Evolutionary conservation across 495 filamentous ascomycete species (phyloP).

Genomic region (Eremomyces bilateralis): DNA sequence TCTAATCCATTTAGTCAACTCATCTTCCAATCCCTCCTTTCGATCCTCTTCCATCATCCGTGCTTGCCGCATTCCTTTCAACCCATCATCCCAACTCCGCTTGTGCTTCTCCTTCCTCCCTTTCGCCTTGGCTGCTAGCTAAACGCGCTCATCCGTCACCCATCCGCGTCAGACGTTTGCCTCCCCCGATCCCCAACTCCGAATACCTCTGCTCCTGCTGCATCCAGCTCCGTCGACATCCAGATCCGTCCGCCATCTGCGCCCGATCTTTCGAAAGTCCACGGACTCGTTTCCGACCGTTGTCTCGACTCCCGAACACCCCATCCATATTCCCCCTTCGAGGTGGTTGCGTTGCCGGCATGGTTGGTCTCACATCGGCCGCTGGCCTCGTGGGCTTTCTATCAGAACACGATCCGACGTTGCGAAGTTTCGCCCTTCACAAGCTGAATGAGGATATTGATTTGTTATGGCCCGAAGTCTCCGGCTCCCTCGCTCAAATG

Average conservation of each 20-base stretch:
- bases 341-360: slow-evolving; percentile 21
- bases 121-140: no score
- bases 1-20: no score
- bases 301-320: neutral
- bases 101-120: no score
- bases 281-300: neutral
- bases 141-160: no score
- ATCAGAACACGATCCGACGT: slow-evolving; percentile 76
- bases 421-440: slow-evolving; percentile 84
- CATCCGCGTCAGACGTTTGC: no score
- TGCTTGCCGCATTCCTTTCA: no score
- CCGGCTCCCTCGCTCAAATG: slow-evolving; percentile 80
- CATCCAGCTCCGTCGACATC: neutral
- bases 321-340: neutral
- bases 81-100: no score
- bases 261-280: neutral
- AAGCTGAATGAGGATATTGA: slow-evolving; percentile 90
- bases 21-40: no score
- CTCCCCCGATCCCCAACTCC: neutral
- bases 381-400: slow-evolving; percentile 90
- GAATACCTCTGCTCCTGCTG: no score
- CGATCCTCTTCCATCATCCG: no score
- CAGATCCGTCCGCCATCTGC: neutral
- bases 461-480: slow-evolving; percentile 91
- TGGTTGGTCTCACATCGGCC: slow-evolving; percentile 88